These are phyloP conservation scores for Rhododendron griersonianum DNA, from an alignment of 148 eudicot genomes.

Conservation along the genomic window DNA sequence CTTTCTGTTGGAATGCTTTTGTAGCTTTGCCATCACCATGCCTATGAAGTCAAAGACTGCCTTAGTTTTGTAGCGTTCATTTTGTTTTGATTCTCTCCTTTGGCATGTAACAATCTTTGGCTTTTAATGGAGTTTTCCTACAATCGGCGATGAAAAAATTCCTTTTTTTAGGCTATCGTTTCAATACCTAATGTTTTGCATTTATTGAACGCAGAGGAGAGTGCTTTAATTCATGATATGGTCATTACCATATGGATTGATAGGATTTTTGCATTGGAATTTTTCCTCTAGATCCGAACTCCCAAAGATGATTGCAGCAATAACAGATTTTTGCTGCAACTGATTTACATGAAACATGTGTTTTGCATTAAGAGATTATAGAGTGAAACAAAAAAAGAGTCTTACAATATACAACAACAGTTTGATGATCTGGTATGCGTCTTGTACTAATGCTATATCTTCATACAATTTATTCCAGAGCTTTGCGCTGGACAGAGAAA, in stretches of 20 bases:
- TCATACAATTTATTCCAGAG: conserved; percentile 32
- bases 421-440: not conserved
- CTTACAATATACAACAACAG: not conserved
- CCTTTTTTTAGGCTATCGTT: not conserved
- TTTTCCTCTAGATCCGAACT: not conserved
- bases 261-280: not conserved
- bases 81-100: not conserved
- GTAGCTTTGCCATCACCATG: not conserved
- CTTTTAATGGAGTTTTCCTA: not conserved
- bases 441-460: not conserved
- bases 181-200: not conserved
- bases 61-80: not conserved
- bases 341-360: not conserved
- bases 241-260: not conserved
- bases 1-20: not conserved
- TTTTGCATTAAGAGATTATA: not conserved
- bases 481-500: conserved; percentile 49
- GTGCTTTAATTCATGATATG: not conserved
- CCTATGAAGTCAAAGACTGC: not conserved
- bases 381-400: not conserved
- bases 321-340: not conserved
- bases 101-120: not conserved
- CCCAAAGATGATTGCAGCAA: not conserved
- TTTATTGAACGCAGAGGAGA: not conserved
- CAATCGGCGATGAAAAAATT: not conserved